Base-by-base conservation (phyloP, 2,329 filamentous ascomycete genomes). In the Chrysoporthe deuterocubensis region DNA sequence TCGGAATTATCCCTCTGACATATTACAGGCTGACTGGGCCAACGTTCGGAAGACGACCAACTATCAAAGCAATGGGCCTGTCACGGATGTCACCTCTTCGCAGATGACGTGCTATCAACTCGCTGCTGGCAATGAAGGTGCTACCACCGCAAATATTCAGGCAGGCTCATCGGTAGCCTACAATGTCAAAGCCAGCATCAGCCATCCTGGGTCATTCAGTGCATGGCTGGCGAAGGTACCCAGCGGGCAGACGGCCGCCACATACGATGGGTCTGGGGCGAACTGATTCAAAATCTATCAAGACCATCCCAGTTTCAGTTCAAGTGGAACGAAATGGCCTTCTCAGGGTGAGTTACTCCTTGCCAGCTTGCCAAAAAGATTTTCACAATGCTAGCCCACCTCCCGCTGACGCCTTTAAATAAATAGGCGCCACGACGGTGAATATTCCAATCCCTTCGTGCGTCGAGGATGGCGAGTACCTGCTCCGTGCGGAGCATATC, bases 81-180 rank as follows among this genome's bases (percentile, higher is more conserved):
- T 85, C 46, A 82, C 81, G 3, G 78, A 83, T 69, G 83, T 85
- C 42, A 78, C 73, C 60, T 82, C 81, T 50, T 71, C 78, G 1
- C 79, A 81, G 67, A 83, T 85, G 76, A 82, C 82, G n/a, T 86
- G 83, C 78, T 85, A 83, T 74, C 57, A 60, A 44, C 76, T 80
- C 11, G 74, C 74, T 11, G 72, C 79, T 3, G 81, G 81, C 50
- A 79, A 77, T 62, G 77, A 79, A 56, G 81, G 80, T 2, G 78
- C 78, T 0, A 74, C 77, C 61, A 82, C 79, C 1, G 79, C 80
- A 69, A 80, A 76, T 56, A 78, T 83, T 7, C 78, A 80, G 11
- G 83, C 83, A 18, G 82, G 83, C 26, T 76, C 77, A 13, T 79
- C 78, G 0, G 73, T 85, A 0, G 77, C 77, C n/a, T 83, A 83